A percentile compares a stretch with the other conserved stretches of the same genome.
These are phyloP conservation scores for Colletotrichum sp. DNA, from an alignment of 2,329 filamentous ascomycete species.

Conservation along the genomic window DNA sequence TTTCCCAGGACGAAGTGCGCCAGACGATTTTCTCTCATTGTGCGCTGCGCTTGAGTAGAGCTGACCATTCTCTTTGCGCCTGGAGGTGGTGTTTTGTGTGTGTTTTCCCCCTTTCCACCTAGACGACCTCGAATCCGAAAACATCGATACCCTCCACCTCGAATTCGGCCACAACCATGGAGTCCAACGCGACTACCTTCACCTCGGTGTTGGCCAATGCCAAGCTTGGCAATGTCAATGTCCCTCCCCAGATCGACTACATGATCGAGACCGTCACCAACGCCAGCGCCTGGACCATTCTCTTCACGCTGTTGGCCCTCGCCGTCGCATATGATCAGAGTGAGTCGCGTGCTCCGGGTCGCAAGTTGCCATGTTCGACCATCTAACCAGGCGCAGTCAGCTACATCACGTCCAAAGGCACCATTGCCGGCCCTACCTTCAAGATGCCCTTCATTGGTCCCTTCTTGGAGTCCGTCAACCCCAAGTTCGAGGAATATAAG, in stretches of 20 bases:
- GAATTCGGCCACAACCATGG: constrained; percentile 41
- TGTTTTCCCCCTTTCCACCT: background rate
- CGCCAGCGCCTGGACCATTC: constrained; percentile 62
- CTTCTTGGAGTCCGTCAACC: constrained; percentile 89
- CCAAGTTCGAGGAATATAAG: constrained; percentile 89
- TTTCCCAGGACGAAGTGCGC: background rate
- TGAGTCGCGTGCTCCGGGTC: constrained; percentile 51
- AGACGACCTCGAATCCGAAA: background rate
- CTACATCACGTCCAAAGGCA: constrained; percentile 77
- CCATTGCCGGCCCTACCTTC: constrained; percentile 75
- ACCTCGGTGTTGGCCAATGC: constrained; percentile 72
- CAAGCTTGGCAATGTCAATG: constrained; percentile 50
- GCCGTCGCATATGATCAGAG: constrained; percentile 89
- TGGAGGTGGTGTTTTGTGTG: background rate
- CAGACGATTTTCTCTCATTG: background rate
- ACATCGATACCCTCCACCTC: background rate
- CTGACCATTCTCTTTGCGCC: background rate
- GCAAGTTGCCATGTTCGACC: background rate
- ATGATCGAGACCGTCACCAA: constrained; percentile 60
- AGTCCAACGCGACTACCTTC: constrained; percentile 69
- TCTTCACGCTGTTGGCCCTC: constrained; percentile 72
- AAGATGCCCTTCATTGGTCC: constrained; percentile 93
- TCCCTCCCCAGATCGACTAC: constrained; percentile 62
- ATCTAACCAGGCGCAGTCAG: constrained; percentile 58
- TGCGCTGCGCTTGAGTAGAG: background rate